Conservation (phyloP, 352 stramenopile species). For the Phytophthora syringae region DNA sequence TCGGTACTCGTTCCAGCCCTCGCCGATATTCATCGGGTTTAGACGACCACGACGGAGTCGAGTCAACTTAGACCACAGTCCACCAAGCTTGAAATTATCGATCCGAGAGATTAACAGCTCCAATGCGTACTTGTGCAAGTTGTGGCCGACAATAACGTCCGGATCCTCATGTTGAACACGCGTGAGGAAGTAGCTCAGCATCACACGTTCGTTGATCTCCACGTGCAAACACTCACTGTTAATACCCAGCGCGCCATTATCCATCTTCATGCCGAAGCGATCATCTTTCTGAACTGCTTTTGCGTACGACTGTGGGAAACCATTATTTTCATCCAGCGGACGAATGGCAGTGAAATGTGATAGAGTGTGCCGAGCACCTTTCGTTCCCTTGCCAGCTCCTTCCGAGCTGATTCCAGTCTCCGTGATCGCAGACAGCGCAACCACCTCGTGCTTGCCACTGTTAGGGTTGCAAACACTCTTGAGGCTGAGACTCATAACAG, state of each 20-base stretch:
- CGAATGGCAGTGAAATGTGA: constrained; percentile 87
- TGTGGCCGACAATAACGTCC: constrained; percentile 99
- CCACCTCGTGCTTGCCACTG: constrained; percentile 97
- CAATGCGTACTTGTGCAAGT: constrained; percentile 98
- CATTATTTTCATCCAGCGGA: constrained; percentile 65
- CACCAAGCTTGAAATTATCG: constrained; percentile 91
- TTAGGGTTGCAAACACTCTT: constrained; percentile 98
- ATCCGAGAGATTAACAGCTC: constrained; percentile 97
- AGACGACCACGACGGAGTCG: constrained; percentile 79
- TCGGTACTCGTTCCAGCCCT: constrained; percentile 90
- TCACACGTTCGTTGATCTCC: constrained; percentile 84
- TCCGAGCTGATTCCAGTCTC: constrained; percentile 80
- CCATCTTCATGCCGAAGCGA: constrained; percentile 60
- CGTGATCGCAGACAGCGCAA: constrained; percentile 81
- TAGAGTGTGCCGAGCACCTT: constrained; percentile 45
- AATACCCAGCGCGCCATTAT: constrained; percentile 42
- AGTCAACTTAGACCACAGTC: constrained; percentile 85
- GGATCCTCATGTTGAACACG: constrained; percentile 97
- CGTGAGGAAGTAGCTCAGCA: constrained; percentile 89
- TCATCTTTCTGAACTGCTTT: constrained; percentile 58
- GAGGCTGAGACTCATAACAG: constrained; percentile 96
- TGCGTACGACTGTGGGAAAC: constrained; percentile 69
- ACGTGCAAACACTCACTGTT: constrained; percentile 67
- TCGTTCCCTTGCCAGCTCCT: constrained; percentile 46
- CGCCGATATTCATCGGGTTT: constrained; percentile 79